Base-by-base conservation (phyloP, 2,329 filamentous ascomycete genomes). In the Colletotrichum endophyticum region DNA sequence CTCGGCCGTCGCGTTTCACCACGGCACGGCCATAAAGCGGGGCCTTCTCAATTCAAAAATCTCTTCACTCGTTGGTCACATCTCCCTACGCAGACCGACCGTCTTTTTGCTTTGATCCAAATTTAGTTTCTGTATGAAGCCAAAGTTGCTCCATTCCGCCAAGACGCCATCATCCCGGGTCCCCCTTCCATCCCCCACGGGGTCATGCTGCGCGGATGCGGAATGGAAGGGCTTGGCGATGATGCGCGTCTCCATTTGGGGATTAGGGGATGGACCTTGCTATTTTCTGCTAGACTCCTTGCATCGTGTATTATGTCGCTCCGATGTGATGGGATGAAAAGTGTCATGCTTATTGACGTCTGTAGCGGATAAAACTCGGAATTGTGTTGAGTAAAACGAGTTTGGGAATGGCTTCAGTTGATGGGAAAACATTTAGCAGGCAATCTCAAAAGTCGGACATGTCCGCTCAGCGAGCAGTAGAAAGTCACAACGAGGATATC, bases 131-230 rank as follows among this genome's bases (percentile, higher is more conserved):
- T 15, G 8, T 16, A 12, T 6, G 15, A n/a, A n/a, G 32, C 5
- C 12, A 49, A 5, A 12, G 6, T 7, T 6, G 22, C 34, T 15
- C 63, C 36, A 22, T 27, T 30, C 63, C 34, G 39, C 11, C 39
- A 59, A 59, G 56, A 16, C 56, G 22, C 56, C 22, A 59, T 59
- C 56, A 8, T 59, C 56, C 56, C 3, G 39, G 34, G 34, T 16
- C 7, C 63, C 39, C 22, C 25, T 27, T 49, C 63, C 39, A 32
- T 30, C 63, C 63, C 63, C 63, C 63, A 66, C 63, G 63, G 63
- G 63, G 63, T 63, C 30, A 32, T 32, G 27, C 61, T 22, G 57
- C 3, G 25, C 56, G 13, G 56, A 22, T 28, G 56, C 56, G 56
- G 56, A 28, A 59, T 59, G 56, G 25, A 59, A 4, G 56, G 56